These are phyloP conservation scores for Prunus mira DNA, from an alignment of 306 rosid species.

Conservation along the genomic window DNA sequence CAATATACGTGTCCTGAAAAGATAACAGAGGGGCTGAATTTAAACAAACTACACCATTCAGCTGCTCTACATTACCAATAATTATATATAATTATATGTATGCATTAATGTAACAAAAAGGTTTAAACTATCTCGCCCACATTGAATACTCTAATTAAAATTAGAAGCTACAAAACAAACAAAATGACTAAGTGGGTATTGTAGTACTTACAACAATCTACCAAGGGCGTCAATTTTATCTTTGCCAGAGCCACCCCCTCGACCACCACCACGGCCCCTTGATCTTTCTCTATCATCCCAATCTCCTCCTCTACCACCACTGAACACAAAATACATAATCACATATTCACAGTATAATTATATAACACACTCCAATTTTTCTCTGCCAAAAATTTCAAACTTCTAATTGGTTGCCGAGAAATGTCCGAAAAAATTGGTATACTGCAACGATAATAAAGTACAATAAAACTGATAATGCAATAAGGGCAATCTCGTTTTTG, in stretches of 20 bases:
- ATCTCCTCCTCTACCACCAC: conserved; percentile 52
- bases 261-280: conserved; percentile 38
- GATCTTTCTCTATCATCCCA: conserved; percentile 46
- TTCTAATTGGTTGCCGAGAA: background rate
- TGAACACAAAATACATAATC: conserved; percentile 8
- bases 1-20: conserved; percentile 70
- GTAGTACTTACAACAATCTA: conserved; percentile 72
- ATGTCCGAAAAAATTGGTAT: too few species aligned
- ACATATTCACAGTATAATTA: background rate
- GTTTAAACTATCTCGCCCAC: background rate
- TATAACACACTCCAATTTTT: background rate
- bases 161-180: background rate
- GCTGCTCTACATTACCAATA: background rate
- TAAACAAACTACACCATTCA: background rate
- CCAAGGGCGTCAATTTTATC: conserved; percentile 94
- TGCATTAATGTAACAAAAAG: background rate
- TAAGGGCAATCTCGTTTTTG: too few species aligned
- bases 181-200: background rate
- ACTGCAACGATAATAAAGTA: background rate
- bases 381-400: background rate
- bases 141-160: background rate
- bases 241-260: conserved; percentile 49
- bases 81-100: background rate
- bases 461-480: background rate
- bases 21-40: background rate